Evolutionary conservation across 768 basidiomycete species (phyloP), one percentile per base, ranked within the genome.

Genomic region (Serendipita vermifera): DNA sequence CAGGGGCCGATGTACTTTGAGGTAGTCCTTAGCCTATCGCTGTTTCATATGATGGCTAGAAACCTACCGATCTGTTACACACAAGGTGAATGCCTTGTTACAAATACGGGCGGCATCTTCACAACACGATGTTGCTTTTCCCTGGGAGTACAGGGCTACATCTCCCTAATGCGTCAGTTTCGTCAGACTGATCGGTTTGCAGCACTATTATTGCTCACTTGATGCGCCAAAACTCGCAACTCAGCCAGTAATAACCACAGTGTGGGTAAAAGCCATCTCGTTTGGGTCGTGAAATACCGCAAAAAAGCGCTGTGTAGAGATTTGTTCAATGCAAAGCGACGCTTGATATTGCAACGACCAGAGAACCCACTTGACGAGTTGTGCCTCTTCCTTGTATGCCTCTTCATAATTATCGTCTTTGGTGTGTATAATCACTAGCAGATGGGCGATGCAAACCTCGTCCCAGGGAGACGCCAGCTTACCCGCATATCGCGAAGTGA

Each of bases 71-170:
- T 98, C 96, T 17, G 80, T 90, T 66, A 96, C 78, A 66, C 93
- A 96, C 60, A 79, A 77, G 31, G 86, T 82, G 68, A 97, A 94
- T 2, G 89, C 90, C 63, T 90, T 93, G 35, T 86, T 84, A 56
- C 92, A 87, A 13, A 81, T 77, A 39, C 90, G 73, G 0, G 93
- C 89, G 3, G 88, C 83, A 62, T 90, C 88, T 62, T 96, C 90
- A 79, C 90, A 83, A 62, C 77, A 76, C 61, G 83, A 78, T 63
- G 73, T 78, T 59, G 71, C 57, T 62, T 66, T 77, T 60, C 82
- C 74, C 59, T 78, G 75, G 48, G 75, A n/a, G 58, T 59, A 62
- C 57, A 66, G 13, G 51, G 62, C 72, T 40, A 61, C 60, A 55
- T 70, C 69, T 26, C 73, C 68, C 68, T 70, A 39, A 3, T 27